A percentile compares a stretch with the other conserved stretches of the same genome.
phyloP scores from a whole-genome alignment of 495 filamentous ascomycete species.

The Aspergillus affinis region DNA sequence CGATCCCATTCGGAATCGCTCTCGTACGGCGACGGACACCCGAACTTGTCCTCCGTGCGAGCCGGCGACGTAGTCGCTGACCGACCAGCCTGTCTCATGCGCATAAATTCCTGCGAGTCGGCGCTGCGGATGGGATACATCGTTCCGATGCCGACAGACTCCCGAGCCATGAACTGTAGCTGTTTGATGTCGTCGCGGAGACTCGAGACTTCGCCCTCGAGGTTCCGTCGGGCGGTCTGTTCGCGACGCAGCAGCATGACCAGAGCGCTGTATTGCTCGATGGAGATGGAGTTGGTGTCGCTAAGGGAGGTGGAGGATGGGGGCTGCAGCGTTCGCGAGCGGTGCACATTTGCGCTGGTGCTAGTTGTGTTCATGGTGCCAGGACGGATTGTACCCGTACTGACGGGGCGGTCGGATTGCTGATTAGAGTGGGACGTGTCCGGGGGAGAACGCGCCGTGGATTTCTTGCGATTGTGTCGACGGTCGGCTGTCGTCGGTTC shows the following conservation, averaged over 20 bases:
- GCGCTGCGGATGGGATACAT: constrained; percentile 39
- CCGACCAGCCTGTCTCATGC: constrained; percentile 25
- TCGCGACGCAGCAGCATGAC: constrained; percentile 56
- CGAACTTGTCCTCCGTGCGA: constrained; percentile 10
- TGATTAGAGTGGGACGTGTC: constrained; percentile 9
- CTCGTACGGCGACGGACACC: constrained; percentile 10
- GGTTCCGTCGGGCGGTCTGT: constrained; percentile 51
- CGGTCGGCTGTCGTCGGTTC: constrained; percentile 13
- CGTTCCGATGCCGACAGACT: constrained; percentile 34
- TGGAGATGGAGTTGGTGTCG: constrained; percentile 44
- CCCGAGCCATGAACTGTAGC: constrained; percentile 34
- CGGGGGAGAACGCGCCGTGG: constrained; percentile 13
- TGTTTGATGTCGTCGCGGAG: constrained; percentile 53
- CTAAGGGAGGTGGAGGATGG: constrained; percentile 34
- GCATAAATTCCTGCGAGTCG: constrained; percentile 38
- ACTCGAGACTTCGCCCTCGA: constrained; percentile 52
- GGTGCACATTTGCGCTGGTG: constrained; percentile 16
- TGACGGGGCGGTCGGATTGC: constrained; percentile 31
- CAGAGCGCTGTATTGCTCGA: constrained; percentile 57
- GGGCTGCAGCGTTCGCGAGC: constrained; percentile 30
- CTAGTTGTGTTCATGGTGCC: constrained; percentile 15
- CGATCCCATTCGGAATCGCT: constrained; percentile 20
- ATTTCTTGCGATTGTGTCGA: constrained; percentile 27
- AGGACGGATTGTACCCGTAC: constrained; percentile 43
- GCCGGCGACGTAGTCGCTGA: constrained; percentile 15